Evolutionary conservation across 768 basidiomycete genomes (phyloP), one percentile per base, ranked within the genome.

Genomic region (Lentinula lateritia): DNA sequence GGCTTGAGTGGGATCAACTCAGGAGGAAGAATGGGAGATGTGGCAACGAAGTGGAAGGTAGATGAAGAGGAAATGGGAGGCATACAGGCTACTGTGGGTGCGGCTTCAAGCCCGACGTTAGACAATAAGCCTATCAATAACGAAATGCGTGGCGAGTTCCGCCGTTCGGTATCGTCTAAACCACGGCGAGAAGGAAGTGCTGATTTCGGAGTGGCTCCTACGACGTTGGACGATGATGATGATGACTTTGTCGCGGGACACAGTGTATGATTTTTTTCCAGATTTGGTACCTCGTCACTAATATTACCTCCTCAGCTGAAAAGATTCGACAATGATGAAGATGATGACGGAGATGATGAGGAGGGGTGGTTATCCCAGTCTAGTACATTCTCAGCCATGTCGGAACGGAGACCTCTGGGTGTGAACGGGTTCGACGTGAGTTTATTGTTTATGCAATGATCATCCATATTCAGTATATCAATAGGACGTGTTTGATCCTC

Each of bases 301-400:
- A 59, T 36, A 4, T 50, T 0, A 12, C 34, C 4, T 23, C 60
- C 60, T 52, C 18, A 56, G 55, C 41, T 56, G 2, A 50, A 1
- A 53, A 28, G 23, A 8, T 52, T 57, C 39, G 50, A 50, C 20
- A 15, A 46, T 58, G 50, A 50, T 62, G 46, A 50, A 42, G 82
- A 90, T 48, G 81, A 50, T 45, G 82, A 90, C 50, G 81, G 82
- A 53, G 90, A 90, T 15, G 89, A 91, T 16, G 89, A 90, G 16
- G 90, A 90, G 4, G 90, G 90, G 0, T 93, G 92, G 92, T 72
- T 93, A 28, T 80, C 90, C 3, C 87, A 89, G 48, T 92, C 89
- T 8, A 84, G 28, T 80, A n/a, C 92, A 92, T 64, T 81, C 82
- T 74, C 82, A 23, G 73, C 79, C 56, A 76, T 81, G 60, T 66